Evolutionary conservation across 345 rosid species (phyloP).

Genomic region (Moringa oleifera): DNA sequence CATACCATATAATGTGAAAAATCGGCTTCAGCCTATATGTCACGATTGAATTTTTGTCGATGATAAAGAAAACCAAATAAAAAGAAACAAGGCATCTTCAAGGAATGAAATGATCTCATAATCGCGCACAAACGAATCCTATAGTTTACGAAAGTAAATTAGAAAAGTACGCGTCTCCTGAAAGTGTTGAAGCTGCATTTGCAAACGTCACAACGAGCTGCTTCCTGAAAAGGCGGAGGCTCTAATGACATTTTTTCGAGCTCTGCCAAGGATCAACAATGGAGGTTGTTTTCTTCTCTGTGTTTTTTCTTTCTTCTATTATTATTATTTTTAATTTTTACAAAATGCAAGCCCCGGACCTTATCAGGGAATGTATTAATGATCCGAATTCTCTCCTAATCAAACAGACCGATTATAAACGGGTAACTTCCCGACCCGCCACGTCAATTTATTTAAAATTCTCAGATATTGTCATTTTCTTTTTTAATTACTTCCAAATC

Average conservation of each 20-base stretch:
- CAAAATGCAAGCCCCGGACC: no score
- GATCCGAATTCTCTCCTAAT: not conserved
- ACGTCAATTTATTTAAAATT: not conserved
- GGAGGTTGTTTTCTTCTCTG: not conserved
- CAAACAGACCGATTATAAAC: constrained; percentile 2
- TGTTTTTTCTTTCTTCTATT: not conserved
- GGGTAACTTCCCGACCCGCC: constrained; percentile 8
- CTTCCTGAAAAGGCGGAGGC: constrained; percentile 69
- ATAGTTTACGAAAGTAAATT: not conserved
- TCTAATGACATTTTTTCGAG: constrained; percentile 37
- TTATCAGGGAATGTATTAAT: no score
- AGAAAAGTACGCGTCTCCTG: constrained; percentile 50
- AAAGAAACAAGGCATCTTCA: not conserved
- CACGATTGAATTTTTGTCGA: no score
- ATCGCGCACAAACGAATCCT: not conserved
- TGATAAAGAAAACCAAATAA: no score
- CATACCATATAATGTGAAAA: no score
- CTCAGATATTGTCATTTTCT: no score
- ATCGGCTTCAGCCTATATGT: no score
- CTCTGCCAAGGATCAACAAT: not conserved
- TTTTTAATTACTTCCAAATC: no score
- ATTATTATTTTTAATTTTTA: no score
- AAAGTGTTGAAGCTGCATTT: constrained; percentile 76
- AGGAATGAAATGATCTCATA: not conserved
- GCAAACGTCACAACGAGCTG: constrained; percentile 68